Percentiles rank a stretch among this genome's conserved stretches.
Conservation (phyloP, 140 eudicot genomes). For the Cichorium intybus region DNA sequence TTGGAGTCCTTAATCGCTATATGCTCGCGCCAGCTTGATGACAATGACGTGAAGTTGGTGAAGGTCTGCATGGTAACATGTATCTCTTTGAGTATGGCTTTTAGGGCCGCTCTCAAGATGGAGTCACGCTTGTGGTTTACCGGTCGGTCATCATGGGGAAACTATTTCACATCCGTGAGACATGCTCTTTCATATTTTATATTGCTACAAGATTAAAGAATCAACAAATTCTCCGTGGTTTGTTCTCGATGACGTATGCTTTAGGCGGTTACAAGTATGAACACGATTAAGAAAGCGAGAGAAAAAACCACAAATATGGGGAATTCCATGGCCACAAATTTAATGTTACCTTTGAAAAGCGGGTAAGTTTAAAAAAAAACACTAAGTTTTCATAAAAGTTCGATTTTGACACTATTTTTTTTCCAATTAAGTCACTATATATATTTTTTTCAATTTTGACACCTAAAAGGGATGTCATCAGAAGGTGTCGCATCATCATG, state of each 20-base stretch:
- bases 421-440: too few species aligned
- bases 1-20: slow-evolving; percentile 82
- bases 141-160: slow-evolving; percentile 24
- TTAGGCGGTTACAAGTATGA: slow-evolving; percentile 33
- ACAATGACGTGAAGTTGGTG: slow-evolving; percentile 54
- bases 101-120: slow-evolving; percentile 61
- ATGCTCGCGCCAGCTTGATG: slow-evolving; percentile 67
- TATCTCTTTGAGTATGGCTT: slow-evolving; percentile 54
- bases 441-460: too few species aligned
- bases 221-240: slow-evolving; percentile 41
- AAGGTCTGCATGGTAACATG: slow-evolving; percentile 49
- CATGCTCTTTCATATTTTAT: slow-evolving; percentile 50
- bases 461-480: too few species aligned
- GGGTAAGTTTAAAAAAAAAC: too few species aligned
- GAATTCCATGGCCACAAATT: slow-evolving; percentile 33
- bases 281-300: slow-evolving; percentile 33
- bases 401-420: too few species aligned
- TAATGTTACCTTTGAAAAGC: background rate
- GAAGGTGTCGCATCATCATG: too few species aligned
- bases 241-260: slow-evolving; percentile 31
- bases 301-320: slow-evolving; percentile 24
- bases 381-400: too few species aligned
- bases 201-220: slow-evolving; percentile 60
- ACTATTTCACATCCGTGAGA: slow-evolving; percentile 47
- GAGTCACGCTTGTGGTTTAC: slow-evolving; percentile 36